These are phyloP conservation scores for Colletotrichum lindemuthianum DNA, from an alignment of 2,329 filamentous ascomycete species.

Conservation along the genomic window DNA sequence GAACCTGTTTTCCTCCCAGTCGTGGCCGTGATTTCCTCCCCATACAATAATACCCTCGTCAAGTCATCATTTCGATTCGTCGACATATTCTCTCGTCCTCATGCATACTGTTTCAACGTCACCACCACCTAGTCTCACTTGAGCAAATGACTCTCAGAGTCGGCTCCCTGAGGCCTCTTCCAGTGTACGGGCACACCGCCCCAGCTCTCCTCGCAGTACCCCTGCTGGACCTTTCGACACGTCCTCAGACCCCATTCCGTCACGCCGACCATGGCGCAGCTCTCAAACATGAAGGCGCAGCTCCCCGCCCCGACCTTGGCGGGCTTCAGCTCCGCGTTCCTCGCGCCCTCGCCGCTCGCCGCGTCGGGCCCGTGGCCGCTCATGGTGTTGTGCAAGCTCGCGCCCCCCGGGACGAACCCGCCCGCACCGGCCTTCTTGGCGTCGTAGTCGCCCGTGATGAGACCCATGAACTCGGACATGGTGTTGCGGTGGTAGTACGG, in stretches of 20 bases:
- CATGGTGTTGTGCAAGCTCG: constrained; percentile 76
- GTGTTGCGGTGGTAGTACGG: constrained; percentile 79
- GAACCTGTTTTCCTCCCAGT: neutral
- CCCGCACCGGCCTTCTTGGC: constrained; percentile 65
- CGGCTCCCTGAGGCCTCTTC: constrained; percentile 51
- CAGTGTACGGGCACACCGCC: constrained; percentile 73
- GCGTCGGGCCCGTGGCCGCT: constrained; percentile 73
- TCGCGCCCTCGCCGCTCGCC: constrained; percentile 65
- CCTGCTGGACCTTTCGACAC: constrained; percentile 69
- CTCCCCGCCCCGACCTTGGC: constrained; percentile 68
- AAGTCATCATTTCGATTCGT: too few species aligned
- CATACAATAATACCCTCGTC: neutral
- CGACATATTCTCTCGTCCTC: neutral
- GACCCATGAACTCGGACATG: constrained; percentile 73
- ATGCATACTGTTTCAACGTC: neutral
- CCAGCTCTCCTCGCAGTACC: constrained; percentile 87
- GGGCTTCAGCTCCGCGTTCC: constrained; percentile 63
- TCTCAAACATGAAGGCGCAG: constrained; percentile 77
- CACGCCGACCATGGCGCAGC: constrained; percentile 75
- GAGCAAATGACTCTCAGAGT: constrained; percentile 42
- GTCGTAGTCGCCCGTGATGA: constrained; percentile 68
- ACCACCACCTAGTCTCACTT: constrained; percentile 27
- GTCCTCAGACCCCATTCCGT: constrained; percentile 74
- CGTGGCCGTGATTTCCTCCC: neutral
- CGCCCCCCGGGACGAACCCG: constrained; percentile 69